Evolutionary conservation across 2,329 filamentous ascomycete species (phyloP), one percentile per base, ranked within the genome.

Genomic region (Passalora sequoiae): DNA sequence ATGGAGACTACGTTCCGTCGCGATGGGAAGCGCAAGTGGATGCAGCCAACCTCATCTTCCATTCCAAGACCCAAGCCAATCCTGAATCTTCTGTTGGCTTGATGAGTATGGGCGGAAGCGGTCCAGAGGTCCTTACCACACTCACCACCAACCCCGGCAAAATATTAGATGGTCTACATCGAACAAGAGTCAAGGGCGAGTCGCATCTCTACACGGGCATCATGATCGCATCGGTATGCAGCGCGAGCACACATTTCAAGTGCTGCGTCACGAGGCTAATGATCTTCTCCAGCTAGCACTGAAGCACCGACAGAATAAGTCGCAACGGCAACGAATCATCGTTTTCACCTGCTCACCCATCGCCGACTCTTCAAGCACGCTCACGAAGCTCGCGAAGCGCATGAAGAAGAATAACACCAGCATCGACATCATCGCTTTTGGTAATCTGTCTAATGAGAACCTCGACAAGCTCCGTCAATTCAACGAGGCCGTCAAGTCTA

Each of bases 371-470:
- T 86, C 96, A 67, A 92, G 92, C 71, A 81, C 84, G 41, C 80
- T 98, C 38, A 78, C 89, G 50, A 86, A 87, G 63, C 77, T 98
- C 21, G 89, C 92, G 32, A 94, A 92, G 74, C 94, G 92, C 73
- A 94, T 97, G 89, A 97, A 97, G 81, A 98, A 98, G 78, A 85
- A 84, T 68, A 91, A 86, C 62, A 86, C 95, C 48, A 86, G 83
- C 49, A 86, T 98, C 62, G 92, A 98, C 67, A 91, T 98, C 61
- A 79, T 98, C 49, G 81, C 91, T 35, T 98, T 98, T 60, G 92
- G 92, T 56, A 91, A 98, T 59, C 77, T 95, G 40, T 87, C 92
- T 55, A 86, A 89, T 57, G 87, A 94, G 55, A 88, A 84, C 51
- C 86, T 85, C 43, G 80, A 86, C 65, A 97, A 97, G 73, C 80